These are phyloP conservation scores for Cercospora citrullina DNA, from an alignment of 2,329 filamentous ascomycete genomes.

Conservation along the genomic window DNA sequence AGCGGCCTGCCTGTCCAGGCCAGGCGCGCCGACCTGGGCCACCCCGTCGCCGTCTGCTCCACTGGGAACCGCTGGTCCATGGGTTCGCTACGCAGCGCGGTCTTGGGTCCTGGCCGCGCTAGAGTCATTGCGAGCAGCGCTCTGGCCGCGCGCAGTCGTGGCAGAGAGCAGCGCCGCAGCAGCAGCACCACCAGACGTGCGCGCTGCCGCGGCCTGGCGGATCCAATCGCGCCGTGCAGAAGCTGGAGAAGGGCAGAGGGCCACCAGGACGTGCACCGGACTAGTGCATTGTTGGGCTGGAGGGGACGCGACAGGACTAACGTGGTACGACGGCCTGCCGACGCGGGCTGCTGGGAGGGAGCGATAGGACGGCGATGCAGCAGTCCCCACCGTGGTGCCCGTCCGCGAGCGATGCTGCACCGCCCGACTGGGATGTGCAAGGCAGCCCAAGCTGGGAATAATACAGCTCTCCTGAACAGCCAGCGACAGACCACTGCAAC, in stretches of 20 bases:
- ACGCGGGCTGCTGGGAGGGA: not conserved
- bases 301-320: slow-evolving; percentile 19
- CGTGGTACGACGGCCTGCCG: slow-evolving; percentile 22
- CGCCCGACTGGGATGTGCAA: slow-evolving; percentile 6
- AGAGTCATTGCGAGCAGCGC: slow-evolving; percentile 9
- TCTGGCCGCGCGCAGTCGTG: not conserved
- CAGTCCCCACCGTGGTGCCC: not conserved
- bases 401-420: not conserved
- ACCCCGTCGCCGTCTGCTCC: slow-evolving; percentile 5
- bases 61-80: slow-evolving; percentile 23
- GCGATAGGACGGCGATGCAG: not conserved
- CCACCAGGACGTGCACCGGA: slow-evolving; percentile 15
- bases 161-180: not conserved
- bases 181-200: not conserved
- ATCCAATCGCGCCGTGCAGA: slow-evolving; percentile 24
- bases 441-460: slow-evolving; percentile 26
- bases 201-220: slow-evolving; percentile 14
- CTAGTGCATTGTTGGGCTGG: slow-evolving; percentile 15
- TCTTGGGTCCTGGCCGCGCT: slow-evolving; percentile 24
- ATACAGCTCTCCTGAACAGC: slow-evolving; percentile 8
- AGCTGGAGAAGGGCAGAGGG: slow-evolving; percentile 22
- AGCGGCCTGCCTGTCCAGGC: slow-evolving; percentile 11
- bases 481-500: slow-evolving; percentile 11
- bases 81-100: slow-evolving; percentile 13
- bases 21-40: not conserved